Evolutionary conservation across 371 early-diverging fungal genomes (phyloP).

Genomic region (Mortierella sp.): DNA sequence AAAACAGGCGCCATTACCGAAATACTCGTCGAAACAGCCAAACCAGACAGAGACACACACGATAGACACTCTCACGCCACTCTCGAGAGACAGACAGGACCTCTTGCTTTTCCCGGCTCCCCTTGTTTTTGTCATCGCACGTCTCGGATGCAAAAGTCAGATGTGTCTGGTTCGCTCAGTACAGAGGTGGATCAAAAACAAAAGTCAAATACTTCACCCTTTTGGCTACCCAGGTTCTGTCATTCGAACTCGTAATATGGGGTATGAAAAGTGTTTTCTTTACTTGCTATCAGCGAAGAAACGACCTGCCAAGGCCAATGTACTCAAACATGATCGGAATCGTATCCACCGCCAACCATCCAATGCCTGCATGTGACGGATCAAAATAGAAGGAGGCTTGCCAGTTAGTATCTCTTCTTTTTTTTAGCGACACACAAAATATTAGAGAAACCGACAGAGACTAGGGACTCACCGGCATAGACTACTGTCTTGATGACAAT

Average conservation of each 20-base stretch:
- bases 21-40: not conserved
- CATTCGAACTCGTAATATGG: not conserved
- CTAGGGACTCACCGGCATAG: conserved; percentile 69
- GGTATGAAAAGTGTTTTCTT: too few species aligned
- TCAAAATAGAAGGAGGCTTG: not conserved
- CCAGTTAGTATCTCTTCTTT: not conserved
- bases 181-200: conserved; percentile 5
- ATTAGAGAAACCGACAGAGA: too few species aligned
- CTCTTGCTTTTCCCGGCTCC: too few species aligned
- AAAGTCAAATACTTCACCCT: not conserved
- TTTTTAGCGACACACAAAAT: not conserved
- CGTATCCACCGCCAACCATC: conserved; percentile 65
- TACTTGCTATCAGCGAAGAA: not conserved
- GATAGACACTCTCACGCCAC: not conserved
- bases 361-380: conserved; percentile 63
- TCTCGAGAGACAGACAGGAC: not conserved
- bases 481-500: conserved; percentile 78
- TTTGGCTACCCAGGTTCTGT: not conserved
- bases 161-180: not conserved
- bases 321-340: conserved; percentile 66
- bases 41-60: not conserved
- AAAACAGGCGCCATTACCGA: not conserved
- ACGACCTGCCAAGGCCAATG: conserved; percentile 45
- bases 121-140: not conserved
- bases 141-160: not conserved